Conservation (phyloP, 192 early-diverging fungal species). For the Piromyces finnis region DNA sequence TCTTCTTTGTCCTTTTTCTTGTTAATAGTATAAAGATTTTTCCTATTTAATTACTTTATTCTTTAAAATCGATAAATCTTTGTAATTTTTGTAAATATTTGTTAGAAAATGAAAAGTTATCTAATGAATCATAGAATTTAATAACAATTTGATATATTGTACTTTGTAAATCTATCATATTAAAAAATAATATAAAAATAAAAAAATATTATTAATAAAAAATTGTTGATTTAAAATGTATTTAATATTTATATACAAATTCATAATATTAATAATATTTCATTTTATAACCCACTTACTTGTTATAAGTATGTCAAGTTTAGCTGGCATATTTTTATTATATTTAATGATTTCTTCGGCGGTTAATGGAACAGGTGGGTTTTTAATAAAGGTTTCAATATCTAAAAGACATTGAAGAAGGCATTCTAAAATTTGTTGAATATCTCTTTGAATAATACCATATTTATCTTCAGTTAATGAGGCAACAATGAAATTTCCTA, state of each 20-base stretch:
- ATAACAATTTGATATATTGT: not conserved
- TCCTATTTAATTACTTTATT: not conserved
- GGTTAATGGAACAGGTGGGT: not conserved
- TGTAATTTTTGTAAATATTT: not conserved
- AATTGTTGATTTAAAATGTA: too few species aligned
- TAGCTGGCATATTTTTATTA: not conserved
- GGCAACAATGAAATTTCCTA: not conserved
- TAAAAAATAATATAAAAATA: not conserved
- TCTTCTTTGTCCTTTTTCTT: not conserved
- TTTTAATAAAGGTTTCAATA: not conserved
- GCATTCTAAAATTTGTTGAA: not conserved
- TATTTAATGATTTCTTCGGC: not conserved
- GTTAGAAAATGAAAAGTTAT: not conserved
- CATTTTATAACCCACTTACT: not conserved
- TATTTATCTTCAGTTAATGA: not conserved
- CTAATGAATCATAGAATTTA: not conserved
- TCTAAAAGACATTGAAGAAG: not conserved
- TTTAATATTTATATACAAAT: too few species aligned
- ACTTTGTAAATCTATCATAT: not conserved
- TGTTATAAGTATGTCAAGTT: not conserved
- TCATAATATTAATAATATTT: too few species aligned
- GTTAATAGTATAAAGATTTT: too few species aligned
- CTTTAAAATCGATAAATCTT: not conserved
- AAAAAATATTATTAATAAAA: not conserved
- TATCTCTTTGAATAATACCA: not conserved